Percentiles rank a stretch among this genome's conserved stretches.
These are phyloP conservation scores for Colletotrichum graminicola DNA, from an alignment of 2,329 filamentous ascomycete genomes.

Conservation along the genomic window DNA sequence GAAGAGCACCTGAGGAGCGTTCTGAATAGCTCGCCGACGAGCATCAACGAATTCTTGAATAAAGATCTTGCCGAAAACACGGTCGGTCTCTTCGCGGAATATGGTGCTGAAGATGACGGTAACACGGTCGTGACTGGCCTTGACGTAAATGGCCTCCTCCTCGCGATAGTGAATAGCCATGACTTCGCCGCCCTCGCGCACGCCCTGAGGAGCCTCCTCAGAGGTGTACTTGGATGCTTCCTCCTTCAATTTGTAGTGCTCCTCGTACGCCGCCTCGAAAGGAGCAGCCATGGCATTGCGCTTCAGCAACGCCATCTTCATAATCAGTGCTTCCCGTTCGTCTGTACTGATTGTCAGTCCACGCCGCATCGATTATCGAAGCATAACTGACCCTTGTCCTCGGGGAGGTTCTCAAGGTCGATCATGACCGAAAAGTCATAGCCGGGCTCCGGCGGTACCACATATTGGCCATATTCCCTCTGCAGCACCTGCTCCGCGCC, in stretches of 20 bases:
- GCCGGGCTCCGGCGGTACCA: conserved; percentile 86
- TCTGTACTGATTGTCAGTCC: conserved; percentile 62
- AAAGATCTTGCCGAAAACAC: conserved; percentile 98
- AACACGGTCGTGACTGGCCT: conserved; percentile 95
- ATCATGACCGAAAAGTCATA: conserved; percentile 97
- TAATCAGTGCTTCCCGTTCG: conserved; percentile 86
- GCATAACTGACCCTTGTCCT: conserved; percentile 73
- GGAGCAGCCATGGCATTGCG: conserved; percentile 99
- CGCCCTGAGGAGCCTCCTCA: conserved; percentile 91
- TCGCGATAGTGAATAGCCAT: conserved; percentile 99
- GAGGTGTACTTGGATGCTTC: conserved; percentile 93
- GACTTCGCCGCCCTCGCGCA: conserved; percentile 89
- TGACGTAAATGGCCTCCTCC: conserved; percentile 98
- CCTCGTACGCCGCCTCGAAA: conserved; percentile 96
- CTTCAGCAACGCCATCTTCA: conserved; percentile 90
- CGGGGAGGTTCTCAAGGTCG: conserved; percentile 88
- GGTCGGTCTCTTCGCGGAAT: conserved; percentile 97
- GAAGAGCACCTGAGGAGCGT: conserved; percentile 97
- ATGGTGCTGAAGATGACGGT: conserved; percentile 99
- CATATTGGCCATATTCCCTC: conserved; percentile 94
- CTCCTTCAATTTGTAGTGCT: conserved; percentile 87
- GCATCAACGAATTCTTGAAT: conserved; percentile 99
- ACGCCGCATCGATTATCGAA: not conserved
- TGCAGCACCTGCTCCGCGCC: conserved; percentile 92
- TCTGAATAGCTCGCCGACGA: conserved; percentile 93